phyloP scores from a whole-genome alignment of 2,329 filamentous ascomycete species.

The Rachicladosporium sp. region DNA sequence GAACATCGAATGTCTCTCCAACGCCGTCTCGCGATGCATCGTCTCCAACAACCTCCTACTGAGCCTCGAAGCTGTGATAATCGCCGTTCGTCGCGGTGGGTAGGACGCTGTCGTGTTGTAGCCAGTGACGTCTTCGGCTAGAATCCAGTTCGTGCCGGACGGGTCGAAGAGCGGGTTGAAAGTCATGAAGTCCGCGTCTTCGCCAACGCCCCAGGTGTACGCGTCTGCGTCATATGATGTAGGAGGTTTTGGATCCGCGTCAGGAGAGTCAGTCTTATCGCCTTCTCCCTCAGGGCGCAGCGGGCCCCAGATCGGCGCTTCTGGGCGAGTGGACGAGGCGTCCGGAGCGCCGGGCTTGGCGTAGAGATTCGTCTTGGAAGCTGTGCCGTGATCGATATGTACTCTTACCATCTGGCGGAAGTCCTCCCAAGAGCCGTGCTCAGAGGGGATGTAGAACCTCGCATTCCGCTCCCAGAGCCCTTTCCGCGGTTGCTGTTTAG shows the following conservation, averaged over 20 bases:
- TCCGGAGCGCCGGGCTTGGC: slow-evolving; percentile 27
- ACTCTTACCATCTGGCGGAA: slow-evolving; percentile 54
- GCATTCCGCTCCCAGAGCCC: slow-evolving; percentile 68
- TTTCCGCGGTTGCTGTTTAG: slow-evolving; percentile 53
- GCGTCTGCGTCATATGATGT: slow-evolving; percentile 42
- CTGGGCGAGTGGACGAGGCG: slow-evolving; percentile 26
- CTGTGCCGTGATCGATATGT: slow-evolving; percentile 45
- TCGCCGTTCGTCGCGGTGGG: slow-evolving; percentile 56
- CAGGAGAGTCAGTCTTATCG: slow-evolving; percentile 37
- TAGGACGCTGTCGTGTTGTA: slow-evolving; percentile 44
- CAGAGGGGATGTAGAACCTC: slow-evolving; percentile 62
- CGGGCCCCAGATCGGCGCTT: slow-evolving; percentile 39
- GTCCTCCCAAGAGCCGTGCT: slow-evolving; percentile 61
- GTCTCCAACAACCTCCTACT: slow-evolving; percentile 52
- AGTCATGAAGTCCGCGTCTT: slow-evolving; percentile 64
- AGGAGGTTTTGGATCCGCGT: slow-evolving; percentile 42
- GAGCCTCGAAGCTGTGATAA: slow-evolving; percentile 59
- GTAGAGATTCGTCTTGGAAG: slow-evolving; percentile 34
- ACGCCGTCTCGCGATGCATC: slow-evolving; percentile 66
- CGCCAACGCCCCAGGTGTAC: slow-evolving; percentile 54
- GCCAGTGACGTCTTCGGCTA: slow-evolving; percentile 57
- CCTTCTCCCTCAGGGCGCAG: slow-evolving; percentile 28
- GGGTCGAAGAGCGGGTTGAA: slow-evolving; percentile 68
- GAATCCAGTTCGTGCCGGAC: slow-evolving; percentile 59
- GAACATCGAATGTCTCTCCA: slow-evolving; percentile 59